phyloP scores from a whole-genome alignment of 129 eudicot genomes.

The Helichrysum umbraculigerum region DNA sequence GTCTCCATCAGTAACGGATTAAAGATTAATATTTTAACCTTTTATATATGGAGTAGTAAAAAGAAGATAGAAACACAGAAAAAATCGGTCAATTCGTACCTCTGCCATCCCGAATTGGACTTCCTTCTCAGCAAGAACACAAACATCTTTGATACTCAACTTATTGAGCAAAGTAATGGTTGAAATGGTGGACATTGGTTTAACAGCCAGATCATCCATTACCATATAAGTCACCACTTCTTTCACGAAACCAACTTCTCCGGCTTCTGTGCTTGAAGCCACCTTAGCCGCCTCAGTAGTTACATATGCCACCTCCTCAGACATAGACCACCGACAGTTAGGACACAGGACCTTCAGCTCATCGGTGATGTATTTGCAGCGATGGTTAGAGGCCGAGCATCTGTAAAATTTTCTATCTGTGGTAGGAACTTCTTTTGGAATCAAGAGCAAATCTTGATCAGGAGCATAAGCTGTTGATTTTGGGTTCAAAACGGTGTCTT shows the following conservation, averaged over 20 bases:
- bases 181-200: slow-evolving; percentile 43
- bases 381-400: neutral
- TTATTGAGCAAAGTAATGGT: slow-evolving; percentile 35
- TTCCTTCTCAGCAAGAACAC: slow-evolving; percentile 38
- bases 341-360: slow-evolving; percentile 25
- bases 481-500: slow-evolving; percentile 37
- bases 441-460: slow-evolving; percentile 26
- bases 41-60: neutral
- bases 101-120: slow-evolving; percentile 34
- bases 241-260: slow-evolving; percentile 42
- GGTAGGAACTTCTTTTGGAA: slow-evolving; percentile 25
- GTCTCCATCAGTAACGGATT: no score
- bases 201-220: slow-evolving; percentile 38
- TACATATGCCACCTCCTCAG: neutral
- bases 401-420: slow-evolving; percentile 15
- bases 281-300: slow-evolving; percentile 16
- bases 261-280: neutral
- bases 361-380: slow-evolving; percentile 21
- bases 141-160: slow-evolving; percentile 34
- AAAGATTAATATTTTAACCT: neutral
- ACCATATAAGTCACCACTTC: slow-evolving; percentile 47
- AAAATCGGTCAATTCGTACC: slow-evolving; percentile 13
- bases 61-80: neutral
- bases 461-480: slow-evolving; percentile 14
- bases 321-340: slow-evolving; percentile 3